Evolutionary conservation across 108 stramenopile genomes (phyloP).

Genomic region (Chaetoceros muelleri): DNA sequence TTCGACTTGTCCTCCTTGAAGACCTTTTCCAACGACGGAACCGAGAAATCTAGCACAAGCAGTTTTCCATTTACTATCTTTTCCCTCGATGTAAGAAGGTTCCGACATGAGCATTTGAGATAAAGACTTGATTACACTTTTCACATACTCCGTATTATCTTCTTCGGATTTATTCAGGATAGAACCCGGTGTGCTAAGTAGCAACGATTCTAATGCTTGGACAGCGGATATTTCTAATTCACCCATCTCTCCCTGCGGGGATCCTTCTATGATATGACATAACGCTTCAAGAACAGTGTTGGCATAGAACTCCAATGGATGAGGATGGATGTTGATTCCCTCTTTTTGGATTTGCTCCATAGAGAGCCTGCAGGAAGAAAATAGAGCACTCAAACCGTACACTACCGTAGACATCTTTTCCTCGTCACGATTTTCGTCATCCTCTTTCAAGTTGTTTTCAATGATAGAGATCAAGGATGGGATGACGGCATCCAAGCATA

Average conservation of each 20-base stretch:
- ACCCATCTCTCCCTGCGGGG: background rate
- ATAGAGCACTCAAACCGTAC: conserved; percentile 58
- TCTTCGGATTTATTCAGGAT: background rate
- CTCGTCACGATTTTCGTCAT: conserved; percentile 15
- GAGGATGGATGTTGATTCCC: conserved; percentile 54
- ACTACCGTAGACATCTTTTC: conserved; percentile 43
- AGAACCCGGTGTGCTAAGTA: conserved; percentile 2
- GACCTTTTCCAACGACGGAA: background rate
- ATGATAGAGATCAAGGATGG: conserved; percentile 24
- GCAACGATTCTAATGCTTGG: conserved; percentile 36
- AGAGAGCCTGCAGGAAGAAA: conserved; percentile 48
- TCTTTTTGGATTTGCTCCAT: conserved; percentile 18
- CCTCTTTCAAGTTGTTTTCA: conserved; percentile 1
- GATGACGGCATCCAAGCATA: conserved; percentile 34
- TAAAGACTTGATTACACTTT: conserved; percentile 7
- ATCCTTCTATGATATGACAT: conserved; percentile 8
- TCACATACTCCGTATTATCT: conserved; percentile 4
- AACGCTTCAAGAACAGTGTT: conserved; percentile 21
- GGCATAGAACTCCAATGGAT: conserved; percentile 44
- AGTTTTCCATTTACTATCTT: conserved; percentile 7
- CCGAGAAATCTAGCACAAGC: conserved; percentile 1
- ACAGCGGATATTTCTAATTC: conserved; percentile 26
- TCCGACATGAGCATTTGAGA: conserved; percentile 8
- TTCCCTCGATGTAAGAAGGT: background rate
- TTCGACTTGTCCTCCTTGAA: background rate